These are phyloP conservation scores for Boletus bicolor DNA, from an alignment of 768 basidiomycete species.

Conservation along the genomic window DNA sequence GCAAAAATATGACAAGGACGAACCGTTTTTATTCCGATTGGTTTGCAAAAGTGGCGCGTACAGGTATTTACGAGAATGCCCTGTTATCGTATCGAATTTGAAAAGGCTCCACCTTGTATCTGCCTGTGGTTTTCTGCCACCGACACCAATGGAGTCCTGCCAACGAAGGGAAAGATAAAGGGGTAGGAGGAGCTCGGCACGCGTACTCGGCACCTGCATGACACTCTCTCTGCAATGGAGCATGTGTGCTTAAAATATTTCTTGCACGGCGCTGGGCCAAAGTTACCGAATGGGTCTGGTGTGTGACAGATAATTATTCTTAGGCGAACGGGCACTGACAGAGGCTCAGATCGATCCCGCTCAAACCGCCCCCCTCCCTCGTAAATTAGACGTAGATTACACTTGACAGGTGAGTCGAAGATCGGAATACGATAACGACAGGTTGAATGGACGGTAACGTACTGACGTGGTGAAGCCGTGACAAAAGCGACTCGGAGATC, in stretches of 20 bases:
- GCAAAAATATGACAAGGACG: too few relatives aligned
- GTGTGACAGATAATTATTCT: conserved; percentile 4
- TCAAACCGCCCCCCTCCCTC: neutral
- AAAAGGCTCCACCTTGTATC: conserved; percentile 20
- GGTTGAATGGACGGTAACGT: conserved; percentile 9
- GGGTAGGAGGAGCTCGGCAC: neutral
- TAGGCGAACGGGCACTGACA: conserved; percentile 1
- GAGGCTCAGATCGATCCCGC: conserved; percentile 12
- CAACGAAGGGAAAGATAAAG: neutral
- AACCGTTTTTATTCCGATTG: neutral
- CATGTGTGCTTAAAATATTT: neutral
- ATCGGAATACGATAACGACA: conserved; percentile 1
- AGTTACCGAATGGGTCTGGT: conserved; percentile 22
- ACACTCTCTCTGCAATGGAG: neutral
- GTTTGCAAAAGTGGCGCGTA: too few relatives aligned
- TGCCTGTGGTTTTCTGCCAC: neutral
- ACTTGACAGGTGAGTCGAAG: conserved; percentile 4
- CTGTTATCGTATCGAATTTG: conserved; percentile 14
- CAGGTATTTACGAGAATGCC: too few relatives aligned
- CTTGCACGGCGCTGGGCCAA: conserved; percentile 1
- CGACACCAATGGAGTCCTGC: neutral
- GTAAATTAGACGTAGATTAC: conserved; percentile 15
- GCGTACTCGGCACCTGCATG: conserved; percentile 15
- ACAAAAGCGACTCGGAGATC: conserved; percentile 1
- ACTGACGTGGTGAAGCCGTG: conserved; percentile 6